A percentile compares a stretch with the other conserved stretches of the same genome.
Conservation (phyloP, 2,329 filamentous ascomycete species). For the Trichoderma citrinoviride region DNA sequence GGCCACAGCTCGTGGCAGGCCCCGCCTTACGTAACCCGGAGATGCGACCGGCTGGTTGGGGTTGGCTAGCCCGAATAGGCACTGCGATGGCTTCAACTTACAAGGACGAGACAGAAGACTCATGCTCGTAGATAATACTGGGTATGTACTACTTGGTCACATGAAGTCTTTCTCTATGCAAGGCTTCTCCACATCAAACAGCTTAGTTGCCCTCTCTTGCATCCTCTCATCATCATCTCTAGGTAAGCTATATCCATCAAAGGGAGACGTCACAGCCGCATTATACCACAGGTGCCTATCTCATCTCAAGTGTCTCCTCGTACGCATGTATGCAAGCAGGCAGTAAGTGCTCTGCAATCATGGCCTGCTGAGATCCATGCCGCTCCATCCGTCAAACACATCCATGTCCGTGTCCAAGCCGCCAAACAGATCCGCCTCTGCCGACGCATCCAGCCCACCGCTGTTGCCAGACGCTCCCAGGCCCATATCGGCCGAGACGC, state of each 20-base stretch:
- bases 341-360: not conserved
- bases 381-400: conserved; percentile 42
- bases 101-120: no score
- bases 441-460: conserved; percentile 33
- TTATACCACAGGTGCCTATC: not conserved
- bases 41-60: not conserved
- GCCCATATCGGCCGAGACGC: conserved; percentile 38
- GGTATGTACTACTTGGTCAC: no score
- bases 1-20: conserved; percentile 19
- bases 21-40: conserved; percentile 10
- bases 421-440: conserved; percentile 42
- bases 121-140: no score
- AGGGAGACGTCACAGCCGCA: no score
- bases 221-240: no score
- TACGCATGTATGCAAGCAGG: not conserved
- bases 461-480: conserved; percentile 37
- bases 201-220: no score
- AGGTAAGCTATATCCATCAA: no score
- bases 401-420: conserved; percentile 43
- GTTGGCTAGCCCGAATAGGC: not conserved
- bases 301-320: not conserved
- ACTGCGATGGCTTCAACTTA: not conserved
- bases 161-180: no score
- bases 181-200: no score
- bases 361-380: conserved; percentile 9